Percentiles rank a stretch among this genome's conserved stretches.
Evolutionary conservation across 225 moss, liverwort and hornwort genomes (phyloP).

Genomic region (Asterella californica): DNA sequence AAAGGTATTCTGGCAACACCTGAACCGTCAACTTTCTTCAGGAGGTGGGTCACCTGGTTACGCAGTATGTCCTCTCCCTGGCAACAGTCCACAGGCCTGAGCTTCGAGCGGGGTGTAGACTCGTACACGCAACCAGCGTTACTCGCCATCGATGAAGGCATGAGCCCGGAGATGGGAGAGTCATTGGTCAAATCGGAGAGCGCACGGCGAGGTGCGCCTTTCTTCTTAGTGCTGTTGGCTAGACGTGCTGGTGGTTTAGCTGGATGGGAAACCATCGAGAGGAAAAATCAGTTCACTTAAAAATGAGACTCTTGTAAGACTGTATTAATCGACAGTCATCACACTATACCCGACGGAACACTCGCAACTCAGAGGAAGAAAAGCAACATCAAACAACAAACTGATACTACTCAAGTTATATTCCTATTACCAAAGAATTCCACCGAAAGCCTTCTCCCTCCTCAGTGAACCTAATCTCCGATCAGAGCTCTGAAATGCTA

Average conservation of each 20-base stretch:
- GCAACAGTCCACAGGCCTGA: slow-evolving; percentile 26
- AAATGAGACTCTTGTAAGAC: no score
- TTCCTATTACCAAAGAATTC: no score
- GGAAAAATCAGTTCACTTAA: no score
- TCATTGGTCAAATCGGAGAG: slow-evolving; percentile 49
- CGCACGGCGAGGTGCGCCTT: slow-evolving; percentile 22
- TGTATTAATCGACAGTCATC: no score
- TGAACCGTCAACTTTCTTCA: slow-evolving; percentile 34
- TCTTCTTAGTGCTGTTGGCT: slow-evolving; percentile 28
- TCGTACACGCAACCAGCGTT: slow-evolving; percentile 30
- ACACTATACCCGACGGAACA: no score
- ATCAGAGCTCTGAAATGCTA: no score
- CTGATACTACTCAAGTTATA: no score
- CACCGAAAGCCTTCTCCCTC: no score
- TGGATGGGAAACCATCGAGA: slow-evolving; percentile 4
- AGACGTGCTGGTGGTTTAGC: slow-evolving; percentile 28
- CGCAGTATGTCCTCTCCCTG: slow-evolving; percentile 40
- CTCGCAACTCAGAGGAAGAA: no score
- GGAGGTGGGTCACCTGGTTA: slow-evolving; percentile 39
- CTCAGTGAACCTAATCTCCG: no score
- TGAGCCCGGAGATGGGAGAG: slow-evolving; percentile 43
- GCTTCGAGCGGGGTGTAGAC: slow-evolving; percentile 40
- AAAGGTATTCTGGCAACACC: neutral
- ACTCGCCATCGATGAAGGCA: slow-evolving; percentile 30
- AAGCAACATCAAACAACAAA: no score